Conservation (phyloP, 2,329 filamentous ascomycete genomes). For the Dactylellina drechsleri region DNA sequence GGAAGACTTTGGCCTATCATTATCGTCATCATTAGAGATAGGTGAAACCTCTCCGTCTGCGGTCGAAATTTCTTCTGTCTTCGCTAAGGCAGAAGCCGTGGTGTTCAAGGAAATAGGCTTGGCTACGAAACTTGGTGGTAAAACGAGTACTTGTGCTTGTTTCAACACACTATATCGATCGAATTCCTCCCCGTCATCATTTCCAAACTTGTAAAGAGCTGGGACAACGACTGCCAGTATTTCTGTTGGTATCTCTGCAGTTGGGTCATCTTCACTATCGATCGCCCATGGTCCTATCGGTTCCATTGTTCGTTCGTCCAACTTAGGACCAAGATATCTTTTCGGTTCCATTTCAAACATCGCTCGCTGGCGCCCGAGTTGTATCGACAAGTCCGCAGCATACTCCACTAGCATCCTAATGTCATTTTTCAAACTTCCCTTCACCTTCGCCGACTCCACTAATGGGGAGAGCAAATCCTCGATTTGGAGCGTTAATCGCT, state of each 20-base stretch:
- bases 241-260: slow-evolving; percentile 7
- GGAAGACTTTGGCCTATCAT: neutral
- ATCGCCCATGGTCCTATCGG: slow-evolving; percentile 31
- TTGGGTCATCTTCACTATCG: slow-evolving; percentile 35
- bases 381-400: slow-evolving; percentile 36
- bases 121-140: slow-evolving; percentile 22
- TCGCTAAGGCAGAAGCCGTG: neutral
- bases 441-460: slow-evolving; percentile 14
- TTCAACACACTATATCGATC: slow-evolving; percentile 38
- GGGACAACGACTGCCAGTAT: slow-evolving; percentile 44
- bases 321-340: slow-evolving; percentile 32
- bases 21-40: neutral
- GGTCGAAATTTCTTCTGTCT: slow-evolving; percentile 3
- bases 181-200: slow-evolving; percentile 51
- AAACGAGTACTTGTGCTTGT: slow-evolving; percentile 27
- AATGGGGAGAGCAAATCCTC: slow-evolving; percentile 37
- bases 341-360: slow-evolving; percentile 53
- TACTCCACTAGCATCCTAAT: slow-evolving; percentile 25
- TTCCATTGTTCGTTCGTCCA: slow-evolving; percentile 33
- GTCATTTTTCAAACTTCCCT: slow-evolving; percentile 27
- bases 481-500: slow-evolving; percentile 23
- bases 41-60: neutral
- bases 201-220: slow-evolving; percentile 51
- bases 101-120: slow-evolving; percentile 5
- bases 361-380: slow-evolving; percentile 43